Evolutionary conservation across 2,329 filamentous ascomycete genomes (phyloP).

Genomic region (Cladophialophora carrionii): DNA sequence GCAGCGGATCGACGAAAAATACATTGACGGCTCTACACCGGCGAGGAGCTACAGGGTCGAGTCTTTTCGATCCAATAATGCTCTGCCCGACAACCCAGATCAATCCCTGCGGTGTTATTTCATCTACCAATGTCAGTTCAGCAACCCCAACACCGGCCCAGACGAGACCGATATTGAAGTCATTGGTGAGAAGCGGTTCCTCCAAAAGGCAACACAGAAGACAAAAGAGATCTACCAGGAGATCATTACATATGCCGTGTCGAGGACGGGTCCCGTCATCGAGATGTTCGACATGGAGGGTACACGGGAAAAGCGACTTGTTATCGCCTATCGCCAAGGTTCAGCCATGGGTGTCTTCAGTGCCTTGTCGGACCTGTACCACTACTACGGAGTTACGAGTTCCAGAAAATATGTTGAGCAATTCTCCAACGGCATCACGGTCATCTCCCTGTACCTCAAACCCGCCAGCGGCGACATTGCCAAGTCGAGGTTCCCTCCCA

Average conservation of each 20-base stretch:
- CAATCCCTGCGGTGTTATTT: slow-evolving; percentile 96
- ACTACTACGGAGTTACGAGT: slow-evolving; percentile 96
- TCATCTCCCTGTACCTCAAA: slow-evolving; percentile 93
- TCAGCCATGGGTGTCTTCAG: slow-evolving; percentile 94
- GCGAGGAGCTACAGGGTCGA: slow-evolving; percentile 86
- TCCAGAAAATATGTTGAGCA: slow-evolving; percentile 98
- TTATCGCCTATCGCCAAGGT: slow-evolving; percentile 91
- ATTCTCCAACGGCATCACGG: slow-evolving; percentile 96
- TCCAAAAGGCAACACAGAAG: slow-evolving; percentile 93
- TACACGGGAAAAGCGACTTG: slow-evolving; percentile 87
- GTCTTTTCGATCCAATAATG: slow-evolving; percentile 90
- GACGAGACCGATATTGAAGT: slow-evolving; percentile 87
- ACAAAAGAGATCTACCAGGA: slow-evolving; percentile 95
- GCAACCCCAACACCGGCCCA: slow-evolving; percentile 69
- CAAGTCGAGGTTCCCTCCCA: slow-evolving; percentile 67
- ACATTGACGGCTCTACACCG: slow-evolving; percentile 76
- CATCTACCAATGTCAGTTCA: slow-evolving; percentile 94
- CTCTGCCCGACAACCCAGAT: slow-evolving; percentile 72
- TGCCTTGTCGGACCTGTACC: slow-evolving; percentile 91
- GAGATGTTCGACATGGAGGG: slow-evolving; percentile 96
- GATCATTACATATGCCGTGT: slow-evolving; percentile 83
- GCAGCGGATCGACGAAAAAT: slow-evolving; percentile 90
- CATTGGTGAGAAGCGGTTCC: slow-evolving; percentile 89
- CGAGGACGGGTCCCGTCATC: slow-evolving; percentile 88
- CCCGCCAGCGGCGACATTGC: slow-evolving; percentile 65